Base-by-base conservation (phyloP, 768 basidiomycete species). In the Termitomyces sp. region DNA sequence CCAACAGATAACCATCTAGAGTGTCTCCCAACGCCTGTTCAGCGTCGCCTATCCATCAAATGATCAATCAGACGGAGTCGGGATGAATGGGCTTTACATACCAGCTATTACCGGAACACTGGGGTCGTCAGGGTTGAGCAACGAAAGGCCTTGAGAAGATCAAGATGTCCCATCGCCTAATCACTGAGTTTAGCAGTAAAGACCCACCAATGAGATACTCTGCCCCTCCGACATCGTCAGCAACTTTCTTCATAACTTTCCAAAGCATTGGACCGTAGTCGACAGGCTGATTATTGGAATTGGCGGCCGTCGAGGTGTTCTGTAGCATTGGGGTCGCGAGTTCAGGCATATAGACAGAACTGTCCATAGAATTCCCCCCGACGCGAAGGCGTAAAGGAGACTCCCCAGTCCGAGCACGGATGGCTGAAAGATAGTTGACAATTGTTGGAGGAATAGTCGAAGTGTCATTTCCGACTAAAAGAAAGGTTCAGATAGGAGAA, bases 391-490 rank as follows among this genome's bases (percentile, higher is more conserved):
- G 75, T n/a, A 82, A 56, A 13, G 79, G 71, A 50, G 63, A 62
- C 27, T 70, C 70, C 40, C 68, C 73, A 2, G 76, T 77, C 12
- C 83, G 75, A 36, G 70, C 68, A 25, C 77, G 76, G 12, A 88
- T 70, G 50, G 79, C 76, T 23, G 73, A 66, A n/a, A 88, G 68
- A 66, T 86, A 84, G 61, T 84, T 84, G 41, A 85, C 65, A 61
- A 86, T 74, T 1, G 80, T 73, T 7, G 72, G 64, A 33, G 82
- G 83, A 20, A 86, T 79, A 3, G 73, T 68, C 22, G 68, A 68
- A 7, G 81, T 76, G 60, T 78, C 73, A 60, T 80, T 78, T 41
- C 82, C 82, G 56, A 84, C 80, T 81, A 57, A 16, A 32, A 58
- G 29, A 13, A 12, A 39, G 22, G 27, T 40, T 42, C 33, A 52